Evolutionary conservation across 78 protist genomes (phyloP).

Genomic region (Dictyostelium firmibasis): DNA sequence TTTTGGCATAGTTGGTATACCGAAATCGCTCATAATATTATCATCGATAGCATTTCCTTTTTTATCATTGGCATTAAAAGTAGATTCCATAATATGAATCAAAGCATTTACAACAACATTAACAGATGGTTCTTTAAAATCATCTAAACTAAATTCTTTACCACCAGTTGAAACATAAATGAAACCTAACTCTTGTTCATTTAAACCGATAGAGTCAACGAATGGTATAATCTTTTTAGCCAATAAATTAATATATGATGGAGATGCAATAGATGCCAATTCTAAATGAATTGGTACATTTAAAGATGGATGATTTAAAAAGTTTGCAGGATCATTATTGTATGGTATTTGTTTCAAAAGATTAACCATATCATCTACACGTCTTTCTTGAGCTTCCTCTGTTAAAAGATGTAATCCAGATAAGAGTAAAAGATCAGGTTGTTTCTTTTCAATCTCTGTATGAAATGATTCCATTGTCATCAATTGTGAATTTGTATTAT

Average conservation of each 20-base stretch:
- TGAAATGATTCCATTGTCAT: slow-evolving; percentile 39
- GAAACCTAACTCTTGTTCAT: slow-evolving; percentile 76
- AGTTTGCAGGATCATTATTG: background rate
- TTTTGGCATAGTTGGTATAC: background rate
- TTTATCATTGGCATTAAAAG: background rate
- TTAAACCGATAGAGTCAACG: slow-evolving; percentile 68
- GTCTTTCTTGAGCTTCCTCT: background rate
- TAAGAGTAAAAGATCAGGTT: slow-evolving; percentile 7
- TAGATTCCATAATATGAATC: background rate
- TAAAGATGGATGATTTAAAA: background rate
- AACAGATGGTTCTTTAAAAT: slow-evolving; percentile 49
- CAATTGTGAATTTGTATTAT: slow-evolving; percentile 40
- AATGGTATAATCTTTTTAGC: slow-evolving; percentile 22
- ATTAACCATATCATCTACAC: slow-evolving; percentile 11
- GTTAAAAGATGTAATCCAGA: slow-evolving; percentile 36
- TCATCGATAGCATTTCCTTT: background rate
- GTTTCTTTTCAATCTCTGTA: background rate
- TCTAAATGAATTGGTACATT: slow-evolving; percentile 78
- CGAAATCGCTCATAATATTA: background rate
- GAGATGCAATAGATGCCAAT: slow-evolving; percentile 54
- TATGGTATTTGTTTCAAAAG: background rate
- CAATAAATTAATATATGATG: background rate
- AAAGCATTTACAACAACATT: slow-evolving; percentile 21
- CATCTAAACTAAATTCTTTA: background rate
- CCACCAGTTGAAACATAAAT: slow-evolving; percentile 69